These are phyloP conservation scores for Cryptomeria japonica DNA, from an alignment of 75 land plant genomes.

Conservation along the genomic window DNA sequence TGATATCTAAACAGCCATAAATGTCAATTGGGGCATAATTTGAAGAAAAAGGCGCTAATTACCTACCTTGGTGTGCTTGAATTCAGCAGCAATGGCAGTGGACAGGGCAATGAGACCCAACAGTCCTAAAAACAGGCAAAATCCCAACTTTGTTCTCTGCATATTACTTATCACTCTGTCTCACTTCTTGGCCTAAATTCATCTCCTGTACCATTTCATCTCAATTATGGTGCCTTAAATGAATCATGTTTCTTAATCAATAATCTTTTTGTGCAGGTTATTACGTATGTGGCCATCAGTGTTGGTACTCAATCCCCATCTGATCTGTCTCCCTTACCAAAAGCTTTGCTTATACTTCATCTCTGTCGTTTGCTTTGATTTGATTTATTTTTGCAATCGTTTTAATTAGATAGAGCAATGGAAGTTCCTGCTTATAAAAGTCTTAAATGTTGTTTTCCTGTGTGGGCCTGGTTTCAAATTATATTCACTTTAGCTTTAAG, in stretches of 20 bases:
- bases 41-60: background rate
- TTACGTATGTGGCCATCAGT: background rate
- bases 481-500: too few relatives aligned
- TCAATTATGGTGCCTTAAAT: background rate
- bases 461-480: too few relatives aligned
- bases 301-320: constrained; percentile 2
- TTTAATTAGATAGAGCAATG: background rate
- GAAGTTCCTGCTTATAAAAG: too few relatives aligned
- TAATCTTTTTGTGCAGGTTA: background rate
- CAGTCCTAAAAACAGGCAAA: background rate
- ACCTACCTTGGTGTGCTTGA: background rate
- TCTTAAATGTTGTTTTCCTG: too few relatives aligned
- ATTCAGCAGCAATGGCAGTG: constrained; percentile 5
- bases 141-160: background rate
- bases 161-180: background rate
- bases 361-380: background rate
- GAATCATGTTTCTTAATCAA: background rate
- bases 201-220: background rate
- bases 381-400: too few relatives aligned
- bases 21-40: background rate
- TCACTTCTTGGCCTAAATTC: background rate
- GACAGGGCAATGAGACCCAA: constrained; percentile 1
- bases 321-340: background rate
- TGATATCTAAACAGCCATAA: background rate
- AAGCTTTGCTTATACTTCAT: background rate